Conservation (phyloP, 2,329 filamentous ascomycete genomes). For the Epichloe sp. region DNA sequence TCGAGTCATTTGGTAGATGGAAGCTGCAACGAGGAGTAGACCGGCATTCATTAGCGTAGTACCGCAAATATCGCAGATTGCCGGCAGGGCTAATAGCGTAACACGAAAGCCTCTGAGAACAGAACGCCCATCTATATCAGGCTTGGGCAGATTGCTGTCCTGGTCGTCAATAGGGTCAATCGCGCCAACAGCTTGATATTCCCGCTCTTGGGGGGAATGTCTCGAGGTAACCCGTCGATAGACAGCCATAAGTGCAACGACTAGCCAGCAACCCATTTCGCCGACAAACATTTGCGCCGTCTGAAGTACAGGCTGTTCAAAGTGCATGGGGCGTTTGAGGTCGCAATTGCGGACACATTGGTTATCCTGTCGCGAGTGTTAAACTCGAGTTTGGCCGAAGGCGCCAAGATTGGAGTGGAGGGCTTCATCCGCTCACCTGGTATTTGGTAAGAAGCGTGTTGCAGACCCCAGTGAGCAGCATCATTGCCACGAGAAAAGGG, state of each 20-base stretch:
- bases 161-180: conserved; percentile 24
- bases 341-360: conserved; percentile 92
- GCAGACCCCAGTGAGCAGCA: conserved; percentile 90
- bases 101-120: conserved; percentile 60
- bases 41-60: conserved; percentile 98
- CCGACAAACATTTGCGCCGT: conserved; percentile 98
- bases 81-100: conserved; percentile 66
- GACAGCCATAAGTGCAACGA: conserved; percentile 58
- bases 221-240: conserved; percentile 44
- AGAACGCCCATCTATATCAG: conserved; percentile 42
- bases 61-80: conserved; percentile 85
- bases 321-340: conserved; percentile 53
- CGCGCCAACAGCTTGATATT: conserved; percentile 53
- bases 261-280: conserved; percentile 91
- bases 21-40: conserved; percentile 82
- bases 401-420: not conserved
- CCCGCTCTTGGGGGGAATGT: conserved; percentile 29
- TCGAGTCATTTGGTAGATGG: conserved; percentile 97
- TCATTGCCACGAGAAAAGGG: conserved; percentile 84
- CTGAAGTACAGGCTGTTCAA: conserved; percentile 93
- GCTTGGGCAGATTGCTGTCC: conserved; percentile 10
- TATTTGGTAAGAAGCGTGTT: conserved; percentile 97
- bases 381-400: not conserved
- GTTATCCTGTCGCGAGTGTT: conserved; percentile 54
- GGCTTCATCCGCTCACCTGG: conserved; percentile 45